Base-by-base conservation (phyloP, 148 eudicot species). In the Fallopia convolvulus region DNA sequence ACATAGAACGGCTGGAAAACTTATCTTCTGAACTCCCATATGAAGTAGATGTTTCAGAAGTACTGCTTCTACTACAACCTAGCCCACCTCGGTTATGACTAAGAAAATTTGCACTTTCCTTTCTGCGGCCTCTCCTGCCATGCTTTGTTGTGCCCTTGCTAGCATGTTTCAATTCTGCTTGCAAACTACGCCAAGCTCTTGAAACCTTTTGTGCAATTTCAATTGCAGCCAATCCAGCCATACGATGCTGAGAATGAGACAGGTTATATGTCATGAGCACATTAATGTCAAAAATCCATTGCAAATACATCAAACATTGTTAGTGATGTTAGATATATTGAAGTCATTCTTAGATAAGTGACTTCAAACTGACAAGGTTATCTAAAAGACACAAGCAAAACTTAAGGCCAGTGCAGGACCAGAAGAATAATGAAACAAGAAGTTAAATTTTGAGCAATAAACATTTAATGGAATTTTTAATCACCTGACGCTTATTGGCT, bases 151-250 rank as follows among this genome's bases (percentile, higher is more conserved):
- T 75, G 72, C 86, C 89, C 82, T 91, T 95, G 81, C 72, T 89
- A 74, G 94, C 78, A 74, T 86, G 83, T 78, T 88, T 95, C 89
- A 86, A 82, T 85, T 94, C 99, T 74, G 82, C 85, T 79, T 88
- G 97, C 81, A 92, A 77, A 75, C 93, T 81, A 70, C 97, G 97
- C 99, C 99, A 95, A 71, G 91, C 90, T 82, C 83, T 93, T 76
- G 93, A 89, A 66, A 95, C 97, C 86, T 85, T 95, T 80, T 95
- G 99, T 78, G 99, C 99, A 81, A 95, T 91, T 85, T 95, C 97
- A 75, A 95, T 92, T 82, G 93, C 97, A 79, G 99, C 99, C 82
- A 95, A 85, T 76, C 99, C 99, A 11, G 97, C 99, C 99, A 95
- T 95, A 40, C 99, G 97, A 89, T 95, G 97, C 99, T 95, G 86